Evolutionary conservation across 1,284 basidiomycete genomes (phyloP), one percentile per base, ranked within the genome.

Genomic region (Coniferiporia weirii): DNA sequence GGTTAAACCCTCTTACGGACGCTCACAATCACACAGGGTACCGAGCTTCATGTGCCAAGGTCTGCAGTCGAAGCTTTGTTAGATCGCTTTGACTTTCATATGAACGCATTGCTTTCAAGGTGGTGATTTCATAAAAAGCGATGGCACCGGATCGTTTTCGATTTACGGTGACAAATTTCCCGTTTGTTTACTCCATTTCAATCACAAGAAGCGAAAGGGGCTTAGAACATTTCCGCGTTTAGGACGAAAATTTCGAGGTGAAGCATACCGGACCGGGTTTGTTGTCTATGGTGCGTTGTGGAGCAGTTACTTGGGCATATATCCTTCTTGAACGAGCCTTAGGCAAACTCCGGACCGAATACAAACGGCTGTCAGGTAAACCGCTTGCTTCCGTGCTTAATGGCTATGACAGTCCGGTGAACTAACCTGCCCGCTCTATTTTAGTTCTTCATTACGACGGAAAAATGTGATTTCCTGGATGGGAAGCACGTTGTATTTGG

Each of bases 361-460:
- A 95, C 94, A 4, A 97, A 98, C 67, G 95, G 95, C 2, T 96
- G 91, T 71, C 93, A 93, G 74, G 88, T 85, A 64, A 46, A 76
- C 60, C n/a, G 40, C 63, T 45, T 57, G 8, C 53, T 35, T 15
- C 36, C 12, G 57, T 32, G 54, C 8, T 10, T 8, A 36, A 43
- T 22, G 32, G 19, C 35, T 54, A 5, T 7, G 13, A n/a, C n/a
- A 27, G 10, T 35, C 36, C 53, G 44, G 27, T 13, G 20, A 19
- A n/a, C 27, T 53, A 35, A 32, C 27, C 45, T 43, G 40, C 27
- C 10, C 46, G n/a, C 44, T 36, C 45, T 43, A 13, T 46, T 49
- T 15, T 67, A 97, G 85, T 99, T 99, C 79, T 99, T 99, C 79
- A 89, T 99, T 68, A 99, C 96, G 0, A 94, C 92, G 0, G 93